Evolutionary conservation across 2,329 filamentous ascomycete species (phyloP), one percentile per base, ranked within the genome.

Genomic region (Diaporthe citrichinensis): DNA sequence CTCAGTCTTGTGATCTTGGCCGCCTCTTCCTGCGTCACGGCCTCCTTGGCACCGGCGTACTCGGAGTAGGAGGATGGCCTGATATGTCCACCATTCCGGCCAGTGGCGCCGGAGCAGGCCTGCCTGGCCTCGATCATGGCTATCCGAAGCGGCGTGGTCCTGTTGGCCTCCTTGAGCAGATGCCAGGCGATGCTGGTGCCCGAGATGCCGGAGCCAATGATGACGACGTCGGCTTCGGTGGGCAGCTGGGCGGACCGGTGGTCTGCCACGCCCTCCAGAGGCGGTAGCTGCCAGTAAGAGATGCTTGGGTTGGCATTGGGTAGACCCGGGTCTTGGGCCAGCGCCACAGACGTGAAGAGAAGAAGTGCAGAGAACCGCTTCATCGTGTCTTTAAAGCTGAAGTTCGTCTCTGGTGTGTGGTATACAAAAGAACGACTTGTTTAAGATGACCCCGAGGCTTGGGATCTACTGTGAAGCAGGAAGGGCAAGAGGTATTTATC

Each of bases 101-200:
- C 53, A 1, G 69, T 72, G 3, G 69, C 53, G 49, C 69, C 69
- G n/a, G 69, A 72, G n/a, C 69, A 72, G 41, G 36, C 69, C 69
- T 72, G 69, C 3, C 53, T 53, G 23, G 69, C 53, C 28, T 72
- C 69, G 39, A 65, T 3, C 39, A 65, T 65, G 59, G 41, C 59
- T 41, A 65, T 20, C 41, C 41, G 28, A 14, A 72, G 46, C 12
- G 69, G 39, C 9, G 8, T 34, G 28, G 20, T 44, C 12, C 31
- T 23, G 39, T 15, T 53, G 23, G 39, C 17, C 17, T 44, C 68
- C 12, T 51, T 55, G 51, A 72, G 34, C 0, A 72, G 68, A 8
- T 72, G 68, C 49, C 55, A 72, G 0, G 68, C 68, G 17, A 57
- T 72, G 14, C 68, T 57, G 25, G 68, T 57, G 23, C 68, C 68